A percentile compares a stretch with the other conserved stretches of the same genome.
Evolutionary conservation across 257 asterid genomes (phyloP).

Genomic region (Solanum chilense): DNA sequence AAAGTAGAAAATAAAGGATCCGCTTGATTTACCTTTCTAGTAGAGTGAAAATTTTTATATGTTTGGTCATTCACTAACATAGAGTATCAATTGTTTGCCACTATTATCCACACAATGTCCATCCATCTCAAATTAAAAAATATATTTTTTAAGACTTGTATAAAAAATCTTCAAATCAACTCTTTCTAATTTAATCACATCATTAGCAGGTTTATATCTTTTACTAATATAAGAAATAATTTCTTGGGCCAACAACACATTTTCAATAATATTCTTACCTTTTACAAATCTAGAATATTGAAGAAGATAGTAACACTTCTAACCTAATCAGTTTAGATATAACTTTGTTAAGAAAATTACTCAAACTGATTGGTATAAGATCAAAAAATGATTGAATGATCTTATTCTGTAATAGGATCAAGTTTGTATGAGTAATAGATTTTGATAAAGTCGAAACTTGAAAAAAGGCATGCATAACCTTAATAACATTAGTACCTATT

Average conservation of each 20-base stretch:
- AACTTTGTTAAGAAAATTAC: background rate
- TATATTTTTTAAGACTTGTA: background rate
- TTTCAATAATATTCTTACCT: background rate
- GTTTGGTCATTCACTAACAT: background rate
- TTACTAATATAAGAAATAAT: background rate
- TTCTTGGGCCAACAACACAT: background rate
- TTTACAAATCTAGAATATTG: background rate
- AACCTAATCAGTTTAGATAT: background rate
- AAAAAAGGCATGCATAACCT: background rate
- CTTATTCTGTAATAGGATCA: background rate
- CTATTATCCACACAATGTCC: background rate
- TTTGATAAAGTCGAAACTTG: background rate
- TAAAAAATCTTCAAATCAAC: background rate
- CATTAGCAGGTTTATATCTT: background rate
- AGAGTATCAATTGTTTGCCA: too few species aligned
- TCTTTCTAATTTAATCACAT: background rate
- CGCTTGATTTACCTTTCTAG: background rate
- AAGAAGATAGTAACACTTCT: background rate
- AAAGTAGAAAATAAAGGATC: background rate
- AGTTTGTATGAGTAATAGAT: too few species aligned
- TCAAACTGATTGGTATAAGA: background rate
- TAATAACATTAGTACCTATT: background rate
- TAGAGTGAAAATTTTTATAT: background rate
- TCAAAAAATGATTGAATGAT: background rate
- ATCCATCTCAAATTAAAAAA: background rate